A percentile compares a stretch with the other conserved stretches of the same genome.
phyloP scores from a whole-genome alignment of 2,329 filamentous ascomycete species.

The Ophioceras dolichostomum region DNA sequence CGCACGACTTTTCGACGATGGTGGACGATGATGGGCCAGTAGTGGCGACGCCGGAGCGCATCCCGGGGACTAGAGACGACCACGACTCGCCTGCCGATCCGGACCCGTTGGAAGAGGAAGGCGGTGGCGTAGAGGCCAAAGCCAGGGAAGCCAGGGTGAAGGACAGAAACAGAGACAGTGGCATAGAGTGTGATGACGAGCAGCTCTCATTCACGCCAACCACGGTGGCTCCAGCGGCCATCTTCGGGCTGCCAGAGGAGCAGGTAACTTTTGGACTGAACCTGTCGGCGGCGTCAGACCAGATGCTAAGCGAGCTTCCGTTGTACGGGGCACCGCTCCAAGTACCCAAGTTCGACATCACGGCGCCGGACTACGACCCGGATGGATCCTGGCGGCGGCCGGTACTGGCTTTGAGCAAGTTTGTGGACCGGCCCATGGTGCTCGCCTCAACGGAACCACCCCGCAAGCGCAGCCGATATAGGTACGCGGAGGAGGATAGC shows the following conservation, averaged over 20 bases:
- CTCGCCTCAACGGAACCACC: slow-evolving; percentile 54
- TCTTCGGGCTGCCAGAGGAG: slow-evolving; percentile 72
- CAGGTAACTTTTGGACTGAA: slow-evolving; percentile 72
- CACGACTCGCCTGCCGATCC: slow-evolving; percentile 39
- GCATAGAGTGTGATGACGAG: slow-evolving; percentile 28
- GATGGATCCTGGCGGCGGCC: slow-evolving; percentile 64
- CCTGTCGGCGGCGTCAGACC: slow-evolving; percentile 61
- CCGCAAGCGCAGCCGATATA: slow-evolving; percentile 69
- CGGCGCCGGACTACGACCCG: slow-evolving; percentile 46
- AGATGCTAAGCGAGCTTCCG: slow-evolving; percentile 68
- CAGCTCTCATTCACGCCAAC: slow-evolving; percentile 12
- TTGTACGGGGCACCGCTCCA: slow-evolving; percentile 58
- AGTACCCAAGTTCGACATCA: slow-evolving; percentile 44
- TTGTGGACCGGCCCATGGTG: slow-evolving; percentile 67
- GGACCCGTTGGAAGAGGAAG: slow-evolving; percentile 23
- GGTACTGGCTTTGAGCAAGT: slow-evolving; percentile 79
- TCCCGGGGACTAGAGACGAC: slow-evolving; percentile 51
- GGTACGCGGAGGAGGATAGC: slow-evolving; percentile 58
- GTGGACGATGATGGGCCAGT: slow-evolving; percentile 18
- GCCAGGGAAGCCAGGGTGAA: slow-evolving; percentile 27
- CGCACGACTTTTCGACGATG: slow-evolving; percentile 14
- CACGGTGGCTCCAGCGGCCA: slow-evolving; percentile 57
- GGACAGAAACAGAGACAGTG: slow-evolving; percentile 23
- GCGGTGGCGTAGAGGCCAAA: too few species aligned
- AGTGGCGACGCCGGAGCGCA: slow-evolving; percentile 53